A percentile compares a stretch with the other conserved stretches of the same genome.
phyloP scores from a whole-genome alignment of 345 rosid species.

The Melastoma malabathricum region DNA sequence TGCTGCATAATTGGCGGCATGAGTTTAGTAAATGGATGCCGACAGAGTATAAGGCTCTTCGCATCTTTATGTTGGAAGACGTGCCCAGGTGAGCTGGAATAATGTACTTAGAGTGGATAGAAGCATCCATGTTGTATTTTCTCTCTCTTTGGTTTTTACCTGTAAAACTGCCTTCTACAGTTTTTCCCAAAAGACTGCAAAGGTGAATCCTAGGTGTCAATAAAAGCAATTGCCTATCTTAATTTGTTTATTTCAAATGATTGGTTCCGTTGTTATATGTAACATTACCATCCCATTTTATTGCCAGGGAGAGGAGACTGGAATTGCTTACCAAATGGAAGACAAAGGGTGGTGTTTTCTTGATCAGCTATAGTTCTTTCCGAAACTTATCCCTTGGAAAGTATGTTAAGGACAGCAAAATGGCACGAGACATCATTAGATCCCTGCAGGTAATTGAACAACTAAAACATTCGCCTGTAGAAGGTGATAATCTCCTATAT shows the following conservation, averaged over 20 bases:
- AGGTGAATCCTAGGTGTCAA: too few species aligned
- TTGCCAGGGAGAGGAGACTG: constrained; percentile 63
- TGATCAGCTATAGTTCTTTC: constrained; percentile 84
- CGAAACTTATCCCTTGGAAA: constrained; percentile 86
- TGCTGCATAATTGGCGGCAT: constrained; percentile 94
- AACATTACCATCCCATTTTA: constrained; percentile 10
- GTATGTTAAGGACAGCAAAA: constrained; percentile 55
- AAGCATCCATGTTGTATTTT: neutral
- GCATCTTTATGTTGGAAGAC: constrained; percentile 91
- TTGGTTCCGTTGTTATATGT: neutral
- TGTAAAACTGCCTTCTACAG: too few species aligned
- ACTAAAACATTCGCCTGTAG: neutral
- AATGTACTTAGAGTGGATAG: too few species aligned
- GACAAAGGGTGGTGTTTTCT: constrained; percentile 79
- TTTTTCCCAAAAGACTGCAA: too few species aligned
- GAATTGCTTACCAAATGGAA: constrained; percentile 83
- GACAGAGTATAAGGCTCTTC: constrained; percentile 73
- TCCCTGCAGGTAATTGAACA: constrained; percentile 63
- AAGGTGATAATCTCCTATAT: neutral
- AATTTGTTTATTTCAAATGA: neutral
- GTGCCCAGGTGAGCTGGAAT: constrained; percentile 49
- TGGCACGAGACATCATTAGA: constrained; percentile 54
- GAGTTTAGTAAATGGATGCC: constrained; percentile 96
- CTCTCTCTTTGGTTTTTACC: too few species aligned
- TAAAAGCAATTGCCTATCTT: too few species aligned